Percentiles rank a stretch among this genome's conserved stretches.
Conservation (phyloP, 495 filamentous ascomycete genomes). For the Xylaria flabelliformis region DNA sequence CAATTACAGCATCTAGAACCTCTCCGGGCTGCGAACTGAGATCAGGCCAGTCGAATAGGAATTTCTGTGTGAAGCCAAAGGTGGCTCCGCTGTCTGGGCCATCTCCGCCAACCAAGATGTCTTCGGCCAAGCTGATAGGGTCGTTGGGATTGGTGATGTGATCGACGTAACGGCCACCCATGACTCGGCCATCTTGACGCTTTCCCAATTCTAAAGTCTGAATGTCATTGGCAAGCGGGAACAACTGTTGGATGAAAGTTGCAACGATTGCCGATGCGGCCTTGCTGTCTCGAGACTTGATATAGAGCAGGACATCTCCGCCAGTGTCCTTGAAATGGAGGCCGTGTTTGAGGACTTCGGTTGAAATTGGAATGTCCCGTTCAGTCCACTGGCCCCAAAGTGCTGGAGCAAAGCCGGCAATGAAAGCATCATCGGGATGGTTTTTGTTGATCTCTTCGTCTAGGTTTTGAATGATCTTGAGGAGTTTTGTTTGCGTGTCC, state of each 20-base stretch:
- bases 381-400: constrained; percentile 26
- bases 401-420: constrained; percentile 24
- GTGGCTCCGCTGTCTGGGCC: constrained; percentile 13
- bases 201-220: constrained; percentile 22
- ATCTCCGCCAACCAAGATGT: constrained; percentile 17
- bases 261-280: constrained; percentile 14
- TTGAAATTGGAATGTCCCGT: constrained; percentile 23
- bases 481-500: constrained; percentile 15
- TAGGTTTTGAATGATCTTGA: constrained; percentile 23
- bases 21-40: constrained; percentile 25
- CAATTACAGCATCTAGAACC: constrained; percentile 21
- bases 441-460: constrained; percentile 20
- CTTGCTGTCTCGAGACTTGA: constrained; percentile 17
- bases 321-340: constrained; percentile 29
- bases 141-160: constrained; percentile 33
- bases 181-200: constrained; percentile 24
- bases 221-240: constrained; percentile 15
- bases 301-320: constrained; percentile 25
- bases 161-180: constrained; percentile 28
- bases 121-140: constrained; percentile 29
- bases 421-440: constrained; percentile 13
- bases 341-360: constrained; percentile 20
- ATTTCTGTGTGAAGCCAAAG: constrained; percentile 28
- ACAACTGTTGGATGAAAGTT: constrained; percentile 12
- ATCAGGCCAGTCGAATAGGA: constrained; percentile 27